Evolutionary conservation across 139 green algal species (phyloP).

Genomic region (Edaphochlamys debaryana): DNA sequence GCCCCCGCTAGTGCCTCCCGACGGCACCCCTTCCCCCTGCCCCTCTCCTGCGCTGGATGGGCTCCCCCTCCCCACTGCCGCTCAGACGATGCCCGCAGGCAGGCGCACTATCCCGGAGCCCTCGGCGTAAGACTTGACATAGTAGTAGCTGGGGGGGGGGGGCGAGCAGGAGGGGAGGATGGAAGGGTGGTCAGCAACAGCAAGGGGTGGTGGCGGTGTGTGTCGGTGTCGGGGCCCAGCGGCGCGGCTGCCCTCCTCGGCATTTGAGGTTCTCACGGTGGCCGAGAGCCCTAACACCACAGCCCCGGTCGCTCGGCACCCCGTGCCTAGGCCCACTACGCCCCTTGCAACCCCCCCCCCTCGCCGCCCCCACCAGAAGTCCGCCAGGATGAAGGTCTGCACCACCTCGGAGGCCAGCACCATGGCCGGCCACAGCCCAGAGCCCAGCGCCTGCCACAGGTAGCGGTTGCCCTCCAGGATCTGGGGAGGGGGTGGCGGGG

Average conservation of each 20-base stretch:
- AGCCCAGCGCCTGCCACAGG: constrained; percentile 86
- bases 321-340: no score
- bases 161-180: not conserved
- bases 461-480: constrained; percentile 92
- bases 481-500: constrained; percentile 56
- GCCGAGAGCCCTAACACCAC: no score
- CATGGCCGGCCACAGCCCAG: constrained; percentile 95
- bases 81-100: constrained; percentile 85
- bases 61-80: no score
- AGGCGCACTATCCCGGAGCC: constrained; percentile 91
- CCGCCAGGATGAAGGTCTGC: constrained; percentile 97
- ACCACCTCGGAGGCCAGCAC: constrained; percentile 97
- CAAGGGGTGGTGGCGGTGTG: not conserved
- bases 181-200: not conserved
- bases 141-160: constrained; percentile 86
- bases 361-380: constrained; percentile 89
- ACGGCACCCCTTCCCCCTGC: no score
- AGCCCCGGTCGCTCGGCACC: no score
- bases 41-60: no score
- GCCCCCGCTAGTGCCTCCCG: no score
- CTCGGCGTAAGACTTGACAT: constrained; percentile 93
- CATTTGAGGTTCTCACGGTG: not conserved
- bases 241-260: no score
- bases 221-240: no score
- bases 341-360: not conserved